phyloP scores from a whole-genome alignment of 2,329 filamentous ascomycete genomes.

The Chaetomium strumarium region DNA sequence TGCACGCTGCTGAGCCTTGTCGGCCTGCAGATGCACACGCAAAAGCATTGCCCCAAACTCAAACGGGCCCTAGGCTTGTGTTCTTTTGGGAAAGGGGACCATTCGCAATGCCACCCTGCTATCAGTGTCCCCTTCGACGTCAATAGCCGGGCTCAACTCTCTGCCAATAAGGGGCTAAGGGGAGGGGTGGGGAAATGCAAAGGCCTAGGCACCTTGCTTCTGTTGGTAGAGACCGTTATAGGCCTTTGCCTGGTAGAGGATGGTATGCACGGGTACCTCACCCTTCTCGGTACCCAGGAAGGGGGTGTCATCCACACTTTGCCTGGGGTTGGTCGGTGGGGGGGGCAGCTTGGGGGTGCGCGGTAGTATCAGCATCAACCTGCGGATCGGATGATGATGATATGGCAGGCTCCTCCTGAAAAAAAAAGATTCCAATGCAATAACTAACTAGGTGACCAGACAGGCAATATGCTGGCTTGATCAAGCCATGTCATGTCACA shows the following conservation, averaged over 20 bases:
- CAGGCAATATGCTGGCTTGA: no score
- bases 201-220: no score
- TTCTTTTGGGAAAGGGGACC: background rate
- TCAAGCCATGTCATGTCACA: no score
- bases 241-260: background rate
- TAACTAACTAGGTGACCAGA: no score
- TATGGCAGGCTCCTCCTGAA: no score
- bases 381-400: no score
- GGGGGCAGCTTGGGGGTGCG: background rate
- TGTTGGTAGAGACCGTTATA: background rate
- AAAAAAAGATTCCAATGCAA: no score
- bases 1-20: no score
- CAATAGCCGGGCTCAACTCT: background rate
- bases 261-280: conserved; percentile 3
- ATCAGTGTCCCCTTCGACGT: background rate
- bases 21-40: no score
- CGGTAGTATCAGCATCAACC: background rate
- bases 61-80: no score
- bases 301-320: background rate
- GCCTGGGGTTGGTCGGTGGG: background rate
- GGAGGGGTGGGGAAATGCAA: no score
- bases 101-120: background rate
- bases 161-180: background rate
- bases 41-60: no score
- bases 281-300: background rate